Percentiles rank a stretch among this genome's conserved stretches.
Evolutionary conservation across 2,329 filamentous ascomycete genomes (phyloP).

Genomic region (Claviceps sp.): DNA sequence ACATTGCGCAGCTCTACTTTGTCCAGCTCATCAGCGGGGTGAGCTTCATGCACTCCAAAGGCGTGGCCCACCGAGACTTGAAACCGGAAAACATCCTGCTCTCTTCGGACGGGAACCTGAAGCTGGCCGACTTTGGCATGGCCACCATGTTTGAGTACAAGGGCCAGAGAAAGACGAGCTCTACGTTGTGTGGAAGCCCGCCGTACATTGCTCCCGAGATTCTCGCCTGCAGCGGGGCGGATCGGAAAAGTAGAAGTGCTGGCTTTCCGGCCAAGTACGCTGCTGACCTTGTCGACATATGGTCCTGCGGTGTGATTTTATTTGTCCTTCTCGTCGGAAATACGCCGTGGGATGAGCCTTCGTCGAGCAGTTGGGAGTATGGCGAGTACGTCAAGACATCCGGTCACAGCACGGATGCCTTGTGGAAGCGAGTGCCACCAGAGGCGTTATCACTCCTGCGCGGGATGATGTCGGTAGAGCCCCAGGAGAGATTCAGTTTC

Average conservation of each 20-base stretch:
- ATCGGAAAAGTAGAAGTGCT: conserved; percentile 34
- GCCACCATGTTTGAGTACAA: conserved; percentile 88
- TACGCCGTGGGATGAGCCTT: conserved; percentile 94
- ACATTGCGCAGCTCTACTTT: conserved; percentile 96
- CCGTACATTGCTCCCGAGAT: conserved; percentile 98
- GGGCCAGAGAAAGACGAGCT: conserved; percentile 66
- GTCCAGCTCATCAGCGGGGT: conserved; percentile 81
- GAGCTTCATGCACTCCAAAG: conserved; percentile 90
- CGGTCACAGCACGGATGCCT: conserved; percentile 68
- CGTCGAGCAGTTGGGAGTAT: conserved; percentile 75
- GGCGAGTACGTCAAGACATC: conserved; percentile 70
- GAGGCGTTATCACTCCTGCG: conserved; percentile 70
- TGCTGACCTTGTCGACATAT: conserved; percentile 78
- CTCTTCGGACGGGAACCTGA: conserved; percentile 71
- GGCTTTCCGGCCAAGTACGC: conserved; percentile 40
- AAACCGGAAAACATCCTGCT: conserved; percentile 94
- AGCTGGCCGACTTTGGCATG: conserved; percentile 93
- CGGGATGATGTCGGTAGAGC: conserved; percentile 82
- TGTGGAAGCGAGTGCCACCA: conserved; percentile 68
- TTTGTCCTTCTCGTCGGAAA: conserved; percentile 93
- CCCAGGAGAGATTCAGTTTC: conserved; percentile 65
- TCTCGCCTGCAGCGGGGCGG: conserved; percentile 35
- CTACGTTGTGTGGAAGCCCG: conserved; percentile 86
- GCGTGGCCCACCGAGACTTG: conserved; percentile 81
- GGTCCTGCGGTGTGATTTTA: conserved; percentile 96